phyloP scores from a whole-genome alignment of 139 green algal species.

The Chloropicon primus region DNA sequence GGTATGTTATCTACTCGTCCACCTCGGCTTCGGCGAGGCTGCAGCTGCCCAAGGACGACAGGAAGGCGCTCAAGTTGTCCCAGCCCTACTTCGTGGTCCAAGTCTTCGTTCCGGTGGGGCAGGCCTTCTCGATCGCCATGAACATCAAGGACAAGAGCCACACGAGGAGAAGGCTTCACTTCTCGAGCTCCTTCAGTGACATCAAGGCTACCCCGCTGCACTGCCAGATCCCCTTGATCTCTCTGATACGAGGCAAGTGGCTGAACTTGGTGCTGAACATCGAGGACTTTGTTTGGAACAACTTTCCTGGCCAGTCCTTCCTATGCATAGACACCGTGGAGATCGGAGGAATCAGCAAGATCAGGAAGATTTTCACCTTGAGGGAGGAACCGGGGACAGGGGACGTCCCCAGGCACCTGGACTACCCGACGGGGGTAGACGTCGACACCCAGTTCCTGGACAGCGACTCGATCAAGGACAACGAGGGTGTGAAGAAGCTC shows the following conservation, averaged over 20 bases:
- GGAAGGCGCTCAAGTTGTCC: not conserved
- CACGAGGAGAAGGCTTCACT: not conserved
- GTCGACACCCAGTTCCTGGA: not conserved
- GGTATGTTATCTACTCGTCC: constrained; percentile 1
- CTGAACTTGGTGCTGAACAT: constrained; percentile 5
- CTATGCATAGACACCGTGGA: not conserved
- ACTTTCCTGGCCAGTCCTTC: not conserved
- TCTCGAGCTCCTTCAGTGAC: constrained; percentile 1
- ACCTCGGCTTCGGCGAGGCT: not conserved
- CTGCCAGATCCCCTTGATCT: constrained; percentile 8
- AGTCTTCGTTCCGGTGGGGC: not conserved
- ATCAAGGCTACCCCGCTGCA: constrained; percentile 11
- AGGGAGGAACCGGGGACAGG: not conserved
- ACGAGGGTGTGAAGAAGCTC: not conserved
- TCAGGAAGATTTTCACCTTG: not conserved
- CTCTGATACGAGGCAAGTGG: constrained; percentile 1
- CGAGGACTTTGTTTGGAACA: constrained; percentile 1
- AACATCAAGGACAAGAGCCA: not conserved
- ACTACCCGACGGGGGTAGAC: not conserved
- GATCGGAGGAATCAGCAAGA: not conserved
- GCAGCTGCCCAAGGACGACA: constrained; percentile 9
- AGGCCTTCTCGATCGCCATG: not conserved
- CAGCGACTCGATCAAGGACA: not conserved
- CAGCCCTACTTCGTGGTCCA: not conserved
- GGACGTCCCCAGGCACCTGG: not conserved